Base-by-base conservation (phyloP, 1,284 basidiomycete genomes). In the Wallemia mellicola region DNA sequence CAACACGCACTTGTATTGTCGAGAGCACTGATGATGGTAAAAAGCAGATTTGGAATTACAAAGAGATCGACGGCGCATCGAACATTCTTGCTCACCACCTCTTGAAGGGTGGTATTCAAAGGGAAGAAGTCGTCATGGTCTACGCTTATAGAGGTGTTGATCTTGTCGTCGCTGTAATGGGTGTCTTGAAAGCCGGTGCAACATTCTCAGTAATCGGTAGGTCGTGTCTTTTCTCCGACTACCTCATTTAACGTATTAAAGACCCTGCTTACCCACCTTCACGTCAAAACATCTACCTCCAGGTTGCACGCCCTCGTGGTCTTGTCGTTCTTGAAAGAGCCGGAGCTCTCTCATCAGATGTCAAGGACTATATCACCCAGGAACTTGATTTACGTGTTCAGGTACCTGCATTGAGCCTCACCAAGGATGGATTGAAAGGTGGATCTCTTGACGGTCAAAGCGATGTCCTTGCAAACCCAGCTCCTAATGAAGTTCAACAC, bases 41-140 rank as follows among this genome's bases (percentile, higher is more conserved):
- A 59, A 82, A 67, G 73, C 77, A 64, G 73, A 74, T 75, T 0
- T 89, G 81, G 70, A 81, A 83, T 0, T 98, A 98, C 67, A 74
- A 74, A 57, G 76, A 81, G 62, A 86, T 98, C 64, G 79, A 87
- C 61, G 77, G 77, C 59, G 86, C 91, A 7, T 80, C 83, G 2
- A 98, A 98, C 68, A 76, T 92, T 22, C 76, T 98, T 7, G 85
- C 94, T 0, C 92, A 98, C 67, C 80, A 94, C 65, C 77, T 99
- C 59, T 72, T 96, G 59, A 77, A 81, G 65, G 79, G 78, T 19
- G 92, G 92, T 15, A 73, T 98, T 15, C 77, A 92, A 71, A 75
- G 88, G 27, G 92, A 92, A 64, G 94, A 99, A 65, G 89, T 98
- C 24, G 89, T 98, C 60, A 96, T 94, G 79, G 85, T 98, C n/a